phyloP scores from a whole-genome alignment of 2,329 filamentous ascomycete genomes.

The Neofusicoccum kwambonambiense region DNA sequence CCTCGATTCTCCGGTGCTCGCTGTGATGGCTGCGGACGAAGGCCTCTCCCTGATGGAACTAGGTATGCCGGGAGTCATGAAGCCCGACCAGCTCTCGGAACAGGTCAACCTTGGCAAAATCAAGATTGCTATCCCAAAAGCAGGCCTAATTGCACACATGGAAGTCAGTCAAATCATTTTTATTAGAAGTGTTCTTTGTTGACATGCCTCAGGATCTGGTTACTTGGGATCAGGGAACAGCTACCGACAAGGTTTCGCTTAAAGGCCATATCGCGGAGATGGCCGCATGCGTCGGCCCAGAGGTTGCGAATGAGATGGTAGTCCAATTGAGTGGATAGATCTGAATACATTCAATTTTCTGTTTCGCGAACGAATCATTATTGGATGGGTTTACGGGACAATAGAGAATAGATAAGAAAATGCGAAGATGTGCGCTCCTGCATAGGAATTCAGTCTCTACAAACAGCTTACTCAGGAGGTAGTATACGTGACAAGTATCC shows the following conservation, averaged over 20 bases:
- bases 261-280: constrained; percentile 67
- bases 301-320: constrained; percentile 57
- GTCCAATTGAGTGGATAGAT: constrained; percentile 34
- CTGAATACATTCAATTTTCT: not conserved
- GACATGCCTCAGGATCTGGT: constrained; percentile 52
- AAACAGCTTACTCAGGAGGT: too few species aligned
- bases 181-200: constrained; percentile 1
- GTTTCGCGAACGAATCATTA: not conserved
- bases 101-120: constrained; percentile 60
- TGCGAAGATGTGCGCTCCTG: not conserved
- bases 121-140: constrained; percentile 49
- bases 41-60: constrained; percentile 57
- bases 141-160: constrained; percentile 30
- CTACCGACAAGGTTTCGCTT: constrained; percentile 52
- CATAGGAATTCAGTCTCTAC: too few species aligned
- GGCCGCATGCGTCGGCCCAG: constrained; percentile 63
- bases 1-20: constrained; percentile 29
- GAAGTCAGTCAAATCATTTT: constrained; percentile 28
- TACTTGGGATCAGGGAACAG: constrained; percentile 56
- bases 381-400: not conserved
- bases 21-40: constrained; percentile 33
- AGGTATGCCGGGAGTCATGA: constrained; percentile 66
- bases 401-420: not conserved
- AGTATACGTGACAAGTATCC: too few species aligned
- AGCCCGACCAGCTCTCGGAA: constrained; percentile 51